These are phyloP conservation scores for Fragosphaeria purpurea DNA, from an alignment of 2,329 filamentous ascomycete genomes.

Conservation along the genomic window DNA sequence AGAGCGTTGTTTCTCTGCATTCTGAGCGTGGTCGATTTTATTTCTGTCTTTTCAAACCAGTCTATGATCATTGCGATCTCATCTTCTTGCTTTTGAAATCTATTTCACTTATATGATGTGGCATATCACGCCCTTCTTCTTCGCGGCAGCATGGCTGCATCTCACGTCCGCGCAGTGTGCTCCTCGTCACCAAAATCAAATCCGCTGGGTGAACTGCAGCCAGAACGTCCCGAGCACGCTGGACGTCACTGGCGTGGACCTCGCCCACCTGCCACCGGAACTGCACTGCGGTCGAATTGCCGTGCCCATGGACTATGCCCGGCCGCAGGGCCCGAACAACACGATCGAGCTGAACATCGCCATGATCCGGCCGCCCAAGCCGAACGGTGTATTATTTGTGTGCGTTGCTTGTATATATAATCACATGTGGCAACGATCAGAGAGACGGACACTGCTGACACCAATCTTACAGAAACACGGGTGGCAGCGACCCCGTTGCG, in stretches of 20 bases:
- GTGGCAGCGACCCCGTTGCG: conserved; percentile 1
- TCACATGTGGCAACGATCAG: too few species aligned
- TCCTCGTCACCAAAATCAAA: background rate
- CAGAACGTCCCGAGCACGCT: background rate
- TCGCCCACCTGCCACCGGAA: background rate
- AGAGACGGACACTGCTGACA: too few species aligned
- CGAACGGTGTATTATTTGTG: conserved; percentile 1
- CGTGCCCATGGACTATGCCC: conserved; percentile 1
- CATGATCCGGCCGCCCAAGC: background rate
- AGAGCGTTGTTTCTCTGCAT: too few species aligned
- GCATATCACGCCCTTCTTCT: too few species aligned
- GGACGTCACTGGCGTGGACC: background rate
- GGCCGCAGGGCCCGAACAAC: background rate
- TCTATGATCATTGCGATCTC: too few species aligned
- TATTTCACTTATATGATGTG: too few species aligned
- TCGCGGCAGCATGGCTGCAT: too few species aligned
- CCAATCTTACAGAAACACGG: background rate
- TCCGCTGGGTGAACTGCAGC: conserved; percentile 1
- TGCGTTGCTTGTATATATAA: background rate
- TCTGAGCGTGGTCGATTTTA: too few species aligned
- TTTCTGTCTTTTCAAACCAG: too few species aligned
- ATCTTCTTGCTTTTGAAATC: too few species aligned
- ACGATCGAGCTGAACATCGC: background rate
- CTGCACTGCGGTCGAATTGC: conserved; percentile 2
- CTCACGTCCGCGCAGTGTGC: background rate